Conservation (phyloP, 2,329 filamentous ascomycete species). For the Alternaria sp. region DNA sequence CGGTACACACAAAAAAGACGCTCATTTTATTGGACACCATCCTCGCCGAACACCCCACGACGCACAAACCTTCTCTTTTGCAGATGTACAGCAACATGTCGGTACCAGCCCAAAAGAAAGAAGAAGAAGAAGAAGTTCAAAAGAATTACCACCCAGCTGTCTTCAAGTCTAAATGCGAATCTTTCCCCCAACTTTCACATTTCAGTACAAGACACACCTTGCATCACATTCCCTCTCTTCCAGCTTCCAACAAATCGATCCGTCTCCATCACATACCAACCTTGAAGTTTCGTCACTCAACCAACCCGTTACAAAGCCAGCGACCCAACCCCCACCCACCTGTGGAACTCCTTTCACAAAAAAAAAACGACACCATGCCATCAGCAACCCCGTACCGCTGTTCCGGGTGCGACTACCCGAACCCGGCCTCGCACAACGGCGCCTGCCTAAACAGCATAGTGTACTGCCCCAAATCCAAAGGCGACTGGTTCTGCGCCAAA, state of each 20-base stretch:
- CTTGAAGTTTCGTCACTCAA: too few relatives aligned
- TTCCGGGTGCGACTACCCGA: conserved; percentile 1
- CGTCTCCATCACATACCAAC: not conserved
- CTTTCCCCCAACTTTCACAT: not conserved
- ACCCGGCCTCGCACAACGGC: conserved; percentile 3
- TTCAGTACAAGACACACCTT: not conserved
- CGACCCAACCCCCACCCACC: not conserved
- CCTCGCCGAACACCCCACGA: conserved; percentile 4
- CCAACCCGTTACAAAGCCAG: not conserved
- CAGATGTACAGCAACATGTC: conserved; percentile 4
- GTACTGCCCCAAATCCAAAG: conserved; percentile 8
- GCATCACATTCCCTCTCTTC: not conserved
- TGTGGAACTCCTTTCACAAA: not conserved
- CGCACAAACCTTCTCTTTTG: conserved; percentile 5
- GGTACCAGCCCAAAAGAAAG: not conserved
- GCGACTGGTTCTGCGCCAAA: conserved; percentile 8
- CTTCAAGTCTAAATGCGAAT: not conserved
- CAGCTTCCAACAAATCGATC: not conserved
- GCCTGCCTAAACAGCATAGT: conserved; percentile 1
- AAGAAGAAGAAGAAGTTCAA: not conserved
- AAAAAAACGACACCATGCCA: not conserved
- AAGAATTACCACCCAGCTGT: not conserved
- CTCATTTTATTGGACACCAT: not conserved
- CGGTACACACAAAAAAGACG: not conserved
- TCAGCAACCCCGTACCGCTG: not conserved